Evolutionary conservation across 2,329 filamentous ascomycete species (phyloP).

Genomic region (Aspergillus udagawae): DNA sequence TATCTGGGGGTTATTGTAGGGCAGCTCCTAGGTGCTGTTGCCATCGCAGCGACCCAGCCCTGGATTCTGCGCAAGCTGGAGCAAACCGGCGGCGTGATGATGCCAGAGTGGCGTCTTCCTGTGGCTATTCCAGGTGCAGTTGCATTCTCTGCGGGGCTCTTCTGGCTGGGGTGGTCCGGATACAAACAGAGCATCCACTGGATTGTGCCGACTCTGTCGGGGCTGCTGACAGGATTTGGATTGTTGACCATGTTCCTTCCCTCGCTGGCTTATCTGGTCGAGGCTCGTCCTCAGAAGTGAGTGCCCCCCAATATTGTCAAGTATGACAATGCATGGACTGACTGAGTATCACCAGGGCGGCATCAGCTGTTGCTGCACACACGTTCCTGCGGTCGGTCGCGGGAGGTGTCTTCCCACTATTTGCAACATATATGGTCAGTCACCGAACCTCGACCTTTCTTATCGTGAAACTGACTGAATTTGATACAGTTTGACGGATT

Average conservation of each 20-base stretch:
- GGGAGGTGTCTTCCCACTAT: constrained; percentile 36
- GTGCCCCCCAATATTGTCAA: not conserved
- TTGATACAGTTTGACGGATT: constrained; percentile 24
- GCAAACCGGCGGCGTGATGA: constrained; percentile 27
- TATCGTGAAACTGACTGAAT: not conserved
- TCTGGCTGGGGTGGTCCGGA: constrained; percentile 43
- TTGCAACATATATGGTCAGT: constrained; percentile 15
- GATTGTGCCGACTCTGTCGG: constrained; percentile 39
- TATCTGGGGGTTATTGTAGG: constrained; percentile 44
- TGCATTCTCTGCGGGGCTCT: constrained; percentile 42
- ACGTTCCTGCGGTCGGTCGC: constrained; percentile 45
- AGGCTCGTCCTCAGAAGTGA: constrained; percentile 21
- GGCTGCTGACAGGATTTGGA: constrained; percentile 45
- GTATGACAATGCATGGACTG: not conserved
- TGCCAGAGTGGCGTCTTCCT: constrained; percentile 43
- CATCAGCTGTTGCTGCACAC: constrained; percentile 48
- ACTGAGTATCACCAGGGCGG: constrained; percentile 33
- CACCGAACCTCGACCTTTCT: not conserved
- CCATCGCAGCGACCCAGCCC: constrained; percentile 39
- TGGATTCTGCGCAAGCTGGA: constrained; percentile 35
- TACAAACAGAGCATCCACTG: constrained; percentile 33
- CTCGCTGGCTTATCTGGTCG: constrained; percentile 44
- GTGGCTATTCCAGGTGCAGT: constrained; percentile 46
- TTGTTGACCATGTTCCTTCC: constrained; percentile 48
- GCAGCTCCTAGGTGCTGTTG: constrained; percentile 36